A percentile compares a stretch with the other conserved stretches of the same genome.
phyloP scores from a whole-genome alignment of 495 filamentous ascomycete genomes.

The Neurospora sp. region DNA sequence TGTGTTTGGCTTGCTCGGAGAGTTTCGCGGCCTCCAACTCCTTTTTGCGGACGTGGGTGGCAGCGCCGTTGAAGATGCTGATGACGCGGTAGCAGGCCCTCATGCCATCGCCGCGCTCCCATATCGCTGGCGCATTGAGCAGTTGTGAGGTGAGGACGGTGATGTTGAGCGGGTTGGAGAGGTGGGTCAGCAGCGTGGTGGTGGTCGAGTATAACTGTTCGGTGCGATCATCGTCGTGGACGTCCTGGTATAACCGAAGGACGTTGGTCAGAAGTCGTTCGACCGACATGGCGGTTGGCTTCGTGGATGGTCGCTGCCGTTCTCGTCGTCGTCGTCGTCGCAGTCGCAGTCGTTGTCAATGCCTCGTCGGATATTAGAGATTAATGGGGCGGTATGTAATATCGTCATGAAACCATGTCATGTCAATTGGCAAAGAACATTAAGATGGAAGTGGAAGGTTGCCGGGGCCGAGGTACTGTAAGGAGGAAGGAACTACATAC shows the following conservation, averaged over 20 bases:
- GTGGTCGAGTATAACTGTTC: conserved; percentile 65
- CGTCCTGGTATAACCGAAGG: conserved; percentile 39
- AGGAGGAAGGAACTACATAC: not conserved
- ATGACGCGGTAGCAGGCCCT: conserved; percentile 65
- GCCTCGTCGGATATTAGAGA: not conserved
- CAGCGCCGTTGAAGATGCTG: conserved; percentile 80
- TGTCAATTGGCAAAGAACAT: not conserved
- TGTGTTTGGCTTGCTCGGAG: conserved; percentile 3
- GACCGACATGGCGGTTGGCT: conserved; percentile 28
- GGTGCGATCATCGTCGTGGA: conserved; percentile 38
- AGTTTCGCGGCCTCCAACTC: conserved; percentile 42
- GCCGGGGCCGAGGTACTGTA: not conserved
- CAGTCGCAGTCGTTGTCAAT: not conserved
- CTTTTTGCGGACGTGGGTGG: conserved; percentile 50
- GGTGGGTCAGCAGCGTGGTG: conserved; percentile 66
- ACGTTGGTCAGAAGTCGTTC: conserved; percentile 42
- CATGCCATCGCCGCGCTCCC: conserved; percentile 57
- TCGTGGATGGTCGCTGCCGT: conserved; percentile 3
- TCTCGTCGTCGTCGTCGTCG: not conserved
- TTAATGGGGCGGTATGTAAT: not conserved
- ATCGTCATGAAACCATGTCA: not conserved
- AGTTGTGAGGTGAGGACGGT: conserved; percentile 86
- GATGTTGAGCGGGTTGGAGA: conserved; percentile 85
- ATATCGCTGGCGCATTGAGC: conserved; percentile 76
- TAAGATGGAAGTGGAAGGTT: too few relatives aligned